Percentiles rank a stretch among this genome's conserved stretches.
These are phyloP conservation scores for Hymenoscyphus fraxineus DNA, from an alignment of 2,329 filamentous ascomycete species.

Conservation along the genomic window DNA sequence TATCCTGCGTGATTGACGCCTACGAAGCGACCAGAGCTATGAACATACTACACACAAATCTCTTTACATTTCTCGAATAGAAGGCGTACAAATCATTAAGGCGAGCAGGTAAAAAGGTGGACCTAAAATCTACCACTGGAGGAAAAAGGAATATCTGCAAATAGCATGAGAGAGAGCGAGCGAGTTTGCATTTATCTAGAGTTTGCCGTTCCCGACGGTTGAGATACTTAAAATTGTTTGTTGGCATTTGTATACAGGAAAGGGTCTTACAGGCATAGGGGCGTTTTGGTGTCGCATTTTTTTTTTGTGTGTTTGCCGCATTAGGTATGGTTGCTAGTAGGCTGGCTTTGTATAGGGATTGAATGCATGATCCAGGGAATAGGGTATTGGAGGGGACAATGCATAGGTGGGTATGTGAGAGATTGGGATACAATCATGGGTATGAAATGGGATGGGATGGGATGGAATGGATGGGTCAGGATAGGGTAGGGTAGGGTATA, in stretches of 20 bases:
- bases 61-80: conserved; percentile 87
- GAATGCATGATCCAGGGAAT: background rate
- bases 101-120: background rate
- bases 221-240: background rate
- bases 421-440: no score
- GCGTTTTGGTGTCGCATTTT: background rate
- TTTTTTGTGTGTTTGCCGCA: background rate
- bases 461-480: background rate
- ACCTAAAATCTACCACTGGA: background rate
- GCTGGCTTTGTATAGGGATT: background rate
- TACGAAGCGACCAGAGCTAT: conserved; percentile 87
- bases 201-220: background rate
- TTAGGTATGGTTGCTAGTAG: background rate
- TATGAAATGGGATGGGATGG: no score
- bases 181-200: background rate
- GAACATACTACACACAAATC: conserved; percentile 92
- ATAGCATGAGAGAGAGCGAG: background rate
- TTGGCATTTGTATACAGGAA: background rate
- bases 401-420: background rate
- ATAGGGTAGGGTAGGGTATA: background rate
- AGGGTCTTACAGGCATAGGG: background rate
- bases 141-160: background rate
- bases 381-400: background rate
- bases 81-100: background rate
- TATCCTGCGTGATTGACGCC: conserved; percentile 94